A percentile compares a stretch with the other conserved stretches of the same genome.
phyloP scores from a whole-genome alignment of 2,329 filamentous ascomycete species.

The Madurella fahalii region DNA sequence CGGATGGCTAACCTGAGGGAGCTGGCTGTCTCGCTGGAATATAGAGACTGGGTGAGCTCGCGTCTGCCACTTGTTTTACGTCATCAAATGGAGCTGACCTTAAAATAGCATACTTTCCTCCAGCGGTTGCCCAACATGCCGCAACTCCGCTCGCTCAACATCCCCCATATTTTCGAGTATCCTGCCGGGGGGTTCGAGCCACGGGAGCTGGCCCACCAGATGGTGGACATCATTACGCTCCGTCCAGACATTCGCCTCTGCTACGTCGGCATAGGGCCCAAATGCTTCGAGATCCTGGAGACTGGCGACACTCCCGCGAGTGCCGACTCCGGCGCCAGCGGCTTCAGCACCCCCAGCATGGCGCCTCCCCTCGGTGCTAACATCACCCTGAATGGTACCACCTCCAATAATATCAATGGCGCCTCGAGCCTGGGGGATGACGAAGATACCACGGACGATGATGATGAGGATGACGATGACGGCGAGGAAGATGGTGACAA shows the following conservation, averaged over 20 bases:
- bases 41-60: constrained; percentile 69
- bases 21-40: constrained; percentile 67
- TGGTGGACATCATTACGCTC: constrained; percentile 73
- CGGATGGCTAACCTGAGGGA: constrained; percentile 69
- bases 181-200: constrained; percentile 43
- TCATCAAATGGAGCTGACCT: constrained; percentile 20
- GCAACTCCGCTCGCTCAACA: constrained; percentile 54
- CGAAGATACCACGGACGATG: constrained; percentile 10
- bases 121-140: constrained; percentile 68
- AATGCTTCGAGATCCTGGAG: constrained; percentile 81
- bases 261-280: constrained; percentile 70
- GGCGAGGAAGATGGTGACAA: constrained; percentile 47
- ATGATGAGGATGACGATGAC: constrained; percentile 33
- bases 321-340: constrained; percentile 11
- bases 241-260: constrained; percentile 72
- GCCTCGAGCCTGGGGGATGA: background rate
- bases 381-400: background rate
- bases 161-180: constrained; percentile 27
- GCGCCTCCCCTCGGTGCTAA: background rate
- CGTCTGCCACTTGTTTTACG: constrained; percentile 9
- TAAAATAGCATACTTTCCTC: constrained; percentile 66
- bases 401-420: background rate
- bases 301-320: constrained; percentile 40
- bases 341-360: constrained; percentile 18
- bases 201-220: constrained; percentile 68